Evolutionary conservation across 306 rosid genomes (phyloP), one percentile per base, ranked within the genome.

Genomic region (Malus orientalis): DNA sequence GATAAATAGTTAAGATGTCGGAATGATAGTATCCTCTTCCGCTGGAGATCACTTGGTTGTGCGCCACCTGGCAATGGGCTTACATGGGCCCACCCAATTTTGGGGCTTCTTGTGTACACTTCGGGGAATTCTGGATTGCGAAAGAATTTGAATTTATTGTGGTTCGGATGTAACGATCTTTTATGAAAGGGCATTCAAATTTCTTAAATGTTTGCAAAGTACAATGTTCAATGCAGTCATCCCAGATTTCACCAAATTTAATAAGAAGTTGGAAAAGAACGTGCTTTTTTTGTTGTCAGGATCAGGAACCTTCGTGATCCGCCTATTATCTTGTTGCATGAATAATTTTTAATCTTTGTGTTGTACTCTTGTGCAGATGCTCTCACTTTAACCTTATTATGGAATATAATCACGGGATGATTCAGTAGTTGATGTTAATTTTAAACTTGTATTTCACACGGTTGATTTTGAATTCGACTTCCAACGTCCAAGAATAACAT

Each of bases 1-100:
- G 5, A 32, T 0, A 0, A 4, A 32, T 0, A 0, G 1, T 1
- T 32, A 32, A 32, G 1, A 32, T 32, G 29, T 27, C 3, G 29
- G 0, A 27, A 27, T 2, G 38, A 33, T 0, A 33, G 38, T 5
- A 33, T 33, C 38, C 38, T 33, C 38, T 5, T 33, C 1, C 38
- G 36, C 58, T 13, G 57, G 19, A 68, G 18, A 45, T 22, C 20
- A 13, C 40, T 44, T 49, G 20, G 19, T 27, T 3, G 2, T 27
- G 22, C 11, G 66, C 27, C 66, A 76, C 79, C 73, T 76, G 79
- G 64, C 33, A 66, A 38, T 30, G 38, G 25, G 12, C 9, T n/a
- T 6, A 4, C 22, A 4, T 16, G 8, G 71, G 67, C 67, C 67
- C 1, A 64, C 69, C 23, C 69, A 12, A 20, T 71, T 71, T 71